phyloP scores from a whole-genome alignment of 768 basidiomycete species.

The Kwoniella shandongensis region DNA sequence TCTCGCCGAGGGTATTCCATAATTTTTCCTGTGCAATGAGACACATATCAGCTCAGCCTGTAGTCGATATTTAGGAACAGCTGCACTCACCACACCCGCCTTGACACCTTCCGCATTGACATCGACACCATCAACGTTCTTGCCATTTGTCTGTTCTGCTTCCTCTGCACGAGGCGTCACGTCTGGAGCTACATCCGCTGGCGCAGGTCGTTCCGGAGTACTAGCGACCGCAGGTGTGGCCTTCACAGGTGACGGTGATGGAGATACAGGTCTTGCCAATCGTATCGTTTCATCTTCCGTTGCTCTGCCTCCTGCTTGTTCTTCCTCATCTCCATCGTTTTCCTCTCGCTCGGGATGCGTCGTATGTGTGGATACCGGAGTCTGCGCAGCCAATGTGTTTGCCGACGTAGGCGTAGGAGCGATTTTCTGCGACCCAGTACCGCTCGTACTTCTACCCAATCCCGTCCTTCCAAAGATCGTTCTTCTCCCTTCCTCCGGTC shows the following conservation, averaged over 20 bases:
- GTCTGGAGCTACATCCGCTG: not conserved
- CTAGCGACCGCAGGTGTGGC: not conserved
- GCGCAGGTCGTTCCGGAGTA: not conserved
- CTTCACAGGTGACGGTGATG: slow-evolving; percentile 6
- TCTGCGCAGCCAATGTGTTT: not conserved
- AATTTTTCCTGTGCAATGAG: slow-evolving; percentile 21
- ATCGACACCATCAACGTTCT: slow-evolving; percentile 18
- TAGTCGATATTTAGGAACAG: not conserved
- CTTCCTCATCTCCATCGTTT: not conserved
- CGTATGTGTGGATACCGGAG: not conserved
- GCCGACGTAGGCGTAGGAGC: not conserved
- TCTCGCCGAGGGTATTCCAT: slow-evolving; percentile 29
- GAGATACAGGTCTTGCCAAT: not conserved
- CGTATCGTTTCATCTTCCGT: slow-evolving; percentile 12
- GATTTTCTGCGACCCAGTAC: not conserved
- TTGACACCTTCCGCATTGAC: slow-evolving; percentile 15
- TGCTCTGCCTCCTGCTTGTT: not conserved
- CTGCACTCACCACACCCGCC: slow-evolving; percentile 23
- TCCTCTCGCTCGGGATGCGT: not conserved
- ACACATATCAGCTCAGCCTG: not conserved
- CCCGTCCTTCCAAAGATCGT: slow-evolving; percentile 24
- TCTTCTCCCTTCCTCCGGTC: slow-evolving; percentile 7
- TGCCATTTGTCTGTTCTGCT: not conserved
- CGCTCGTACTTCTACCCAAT: slow-evolving; percentile 4
- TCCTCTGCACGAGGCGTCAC: not conserved